These are phyloP conservation scores for Gnetum montanum DNA, from an alignment of 75 land plant genomes.

Conservation along the genomic window DNA sequence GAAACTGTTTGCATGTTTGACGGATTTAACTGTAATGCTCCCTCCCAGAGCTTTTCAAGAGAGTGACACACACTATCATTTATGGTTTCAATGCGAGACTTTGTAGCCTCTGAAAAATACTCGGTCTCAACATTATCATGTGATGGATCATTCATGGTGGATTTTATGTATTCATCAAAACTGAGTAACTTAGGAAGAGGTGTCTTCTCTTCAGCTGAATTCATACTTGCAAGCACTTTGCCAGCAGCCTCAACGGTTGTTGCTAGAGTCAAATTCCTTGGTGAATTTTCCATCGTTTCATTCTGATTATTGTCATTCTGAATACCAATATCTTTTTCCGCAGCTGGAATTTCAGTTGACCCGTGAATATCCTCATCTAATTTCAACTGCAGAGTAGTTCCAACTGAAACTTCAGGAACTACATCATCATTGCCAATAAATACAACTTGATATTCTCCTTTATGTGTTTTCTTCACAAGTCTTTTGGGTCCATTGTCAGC, in stretches of 20 bases:
- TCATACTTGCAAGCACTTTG: conserved; percentile 34
- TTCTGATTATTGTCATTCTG: background rate
- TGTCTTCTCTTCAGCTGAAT: no score
- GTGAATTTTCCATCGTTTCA: background rate
- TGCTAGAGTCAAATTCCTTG: conserved; percentile 12
- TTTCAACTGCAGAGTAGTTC: conserved; percentile 15
- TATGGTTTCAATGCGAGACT: no score
- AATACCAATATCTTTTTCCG: background rate
- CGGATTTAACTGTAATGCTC: conserved; percentile 60
- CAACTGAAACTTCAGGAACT: conserved; percentile 35
- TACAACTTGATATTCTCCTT: conserved; percentile 83
- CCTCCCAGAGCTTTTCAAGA: conserved; percentile 59
- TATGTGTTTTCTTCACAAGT: conserved; percentile 93
- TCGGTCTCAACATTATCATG: no score
- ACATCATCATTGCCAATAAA: conserved; percentile 47
- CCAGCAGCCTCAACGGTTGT: conserved; percentile 21
- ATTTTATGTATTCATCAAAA: conserved; percentile 55
- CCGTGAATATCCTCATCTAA: background rate
- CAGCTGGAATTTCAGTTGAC: background rate
- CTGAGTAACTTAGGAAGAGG: conserved; percentile 61
- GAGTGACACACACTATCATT: no score
- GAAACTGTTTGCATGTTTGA: conserved; percentile 35
- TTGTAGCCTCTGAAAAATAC: no score
- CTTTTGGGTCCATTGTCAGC: conserved; percentile 57
- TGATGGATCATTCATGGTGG: background rate